A percentile compares a stretch with the other conserved stretches of the same genome.
These are phyloP conservation scores for Rhodosporidiobolus sp. DNA, from an alignment of 768 basidiomycete genomes.

Conservation along the genomic window DNA sequence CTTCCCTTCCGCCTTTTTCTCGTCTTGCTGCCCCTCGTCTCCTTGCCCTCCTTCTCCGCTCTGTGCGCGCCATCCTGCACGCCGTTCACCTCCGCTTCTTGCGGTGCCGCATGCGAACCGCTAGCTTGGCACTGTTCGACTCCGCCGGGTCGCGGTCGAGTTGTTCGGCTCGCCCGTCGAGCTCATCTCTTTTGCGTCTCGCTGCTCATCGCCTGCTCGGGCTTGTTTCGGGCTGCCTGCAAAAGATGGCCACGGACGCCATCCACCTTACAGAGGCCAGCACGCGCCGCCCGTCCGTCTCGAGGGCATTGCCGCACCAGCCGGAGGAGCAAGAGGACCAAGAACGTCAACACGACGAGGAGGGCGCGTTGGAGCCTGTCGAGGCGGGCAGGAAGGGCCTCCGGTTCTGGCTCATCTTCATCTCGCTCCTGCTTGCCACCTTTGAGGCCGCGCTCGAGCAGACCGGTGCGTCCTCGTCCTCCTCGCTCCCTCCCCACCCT, in stretches of 20 bases:
- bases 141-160: too few species aligned
- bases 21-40: too few species aligned
- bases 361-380: too few species aligned
- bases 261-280: too few species aligned
- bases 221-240: too few species aligned
- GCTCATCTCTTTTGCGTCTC: neutral
- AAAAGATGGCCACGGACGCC: too few species aligned
- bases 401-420: constrained; percentile 49
- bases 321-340: too few species aligned
- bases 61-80: neutral
- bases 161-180: too few species aligned
- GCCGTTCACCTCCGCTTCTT: neutral
- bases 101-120: neutral
- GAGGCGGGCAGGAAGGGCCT: neutral
- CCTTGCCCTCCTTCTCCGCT: neutral
- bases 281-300: too few species aligned
- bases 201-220: neutral
- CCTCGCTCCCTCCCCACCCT: neutral
- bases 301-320: too few species aligned
- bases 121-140: too few species aligned
- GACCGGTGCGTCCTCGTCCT: constrained; percentile 44
- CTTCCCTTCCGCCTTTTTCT: too few species aligned
- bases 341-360: neutral
- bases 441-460: constrained; percentile 48
- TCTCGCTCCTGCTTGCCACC: constrained; percentile 38